Evolutionary conservation across 805 yeast species (phyloP), one percentile per base, ranked within the genome.

Genomic region (Ogataea philodendri): DNA sequence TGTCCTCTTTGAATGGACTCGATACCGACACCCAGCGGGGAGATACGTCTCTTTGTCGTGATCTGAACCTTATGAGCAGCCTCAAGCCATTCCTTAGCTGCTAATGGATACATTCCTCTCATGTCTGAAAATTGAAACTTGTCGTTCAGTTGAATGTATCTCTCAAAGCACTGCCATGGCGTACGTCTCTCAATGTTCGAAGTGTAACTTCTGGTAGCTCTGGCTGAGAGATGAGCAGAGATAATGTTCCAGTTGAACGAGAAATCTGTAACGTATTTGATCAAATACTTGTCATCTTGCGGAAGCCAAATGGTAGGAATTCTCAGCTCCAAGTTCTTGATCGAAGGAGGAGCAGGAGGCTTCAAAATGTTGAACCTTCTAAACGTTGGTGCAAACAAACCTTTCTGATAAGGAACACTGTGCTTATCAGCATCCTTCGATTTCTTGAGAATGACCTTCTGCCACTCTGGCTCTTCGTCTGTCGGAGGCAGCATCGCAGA

Each of bases 131-230:
- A 76, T 46, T 86, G 94, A 52, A 88, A 90, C 40, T 81, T 80
- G 41, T 90, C 96, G 51, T 85, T 87, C 46, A 93, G 69, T 63
- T 90, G 97, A 42, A 89, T 81, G 67, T 90, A 93, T 47, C 98
- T 69, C 60, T 93, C 98, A 65, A 93, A 93, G 58, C 97, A 90
- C 58, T 90, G 97, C 98, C 98, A 93, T 0, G 98, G 95, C 0
- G 97, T 93, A 52, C 98, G 74, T 52, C 97, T 75, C 59, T 93
- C 97, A 39, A 88, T 86, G 52, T 86, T 88, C 1, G 97, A 84
- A 23, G 79, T 74, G 57, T 86, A 88, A 9, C 81, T 75, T 45
- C 77, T 70, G 0, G 86, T 74, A 3, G 87, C 74, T 32, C 72
- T 68, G 2, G 81, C 72, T 28, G 83, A 72, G 57, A 93, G 65